phyloP scores from a whole-genome alignment of 1,139 yeast genomes.

The Diutina ranongensis region DNA sequence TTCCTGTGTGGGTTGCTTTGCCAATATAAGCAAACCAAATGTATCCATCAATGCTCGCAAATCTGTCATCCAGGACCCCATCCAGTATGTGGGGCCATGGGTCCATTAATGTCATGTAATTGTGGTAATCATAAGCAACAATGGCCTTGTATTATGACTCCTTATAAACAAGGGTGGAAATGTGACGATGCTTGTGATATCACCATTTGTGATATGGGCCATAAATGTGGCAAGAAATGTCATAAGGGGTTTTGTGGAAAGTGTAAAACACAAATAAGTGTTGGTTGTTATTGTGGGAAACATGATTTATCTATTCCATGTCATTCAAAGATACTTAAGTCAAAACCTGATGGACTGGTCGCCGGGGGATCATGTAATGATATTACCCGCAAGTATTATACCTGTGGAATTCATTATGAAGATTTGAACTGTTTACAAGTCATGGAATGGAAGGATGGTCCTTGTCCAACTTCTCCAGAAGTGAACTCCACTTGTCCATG shows the following conservation, averaged over 20 bases:
- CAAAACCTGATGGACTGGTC: constrained; percentile 30
- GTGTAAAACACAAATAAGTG: constrained; percentile 32
- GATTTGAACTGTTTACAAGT: constrained; percentile 47
- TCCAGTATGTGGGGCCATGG: constrained; percentile 68
- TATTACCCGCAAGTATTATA: constrained; percentile 38
- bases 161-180: constrained; percentile 55
- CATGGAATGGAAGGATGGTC: constrained; percentile 17
- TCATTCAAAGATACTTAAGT: constrained; percentile 13
- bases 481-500: constrained; percentile 60
- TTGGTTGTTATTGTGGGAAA: constrained; percentile 70
- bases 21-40: constrained; percentile 38
- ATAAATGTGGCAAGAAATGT: constrained; percentile 43
- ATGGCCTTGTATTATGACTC: constrained; percentile 63
- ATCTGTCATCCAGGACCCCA: constrained; percentile 90
- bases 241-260: constrained; percentile 76
- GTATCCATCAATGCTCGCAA: constrained; percentile 67
- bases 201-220: constrained; percentile 60
- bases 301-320: constrained; percentile 27
- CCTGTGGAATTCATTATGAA: constrained; percentile 62
- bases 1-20: constrained; percentile 90
- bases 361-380: constrained; percentile 55
- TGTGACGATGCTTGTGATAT: constrained; percentile 52
- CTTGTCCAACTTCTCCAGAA: constrained; percentile 57
- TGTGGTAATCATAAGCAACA: constrained; percentile 67
- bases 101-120: constrained; percentile 55